Conservation (phyloP, 2,329 filamentous ascomycete species). For the Corynespora cassiicola region DNA sequence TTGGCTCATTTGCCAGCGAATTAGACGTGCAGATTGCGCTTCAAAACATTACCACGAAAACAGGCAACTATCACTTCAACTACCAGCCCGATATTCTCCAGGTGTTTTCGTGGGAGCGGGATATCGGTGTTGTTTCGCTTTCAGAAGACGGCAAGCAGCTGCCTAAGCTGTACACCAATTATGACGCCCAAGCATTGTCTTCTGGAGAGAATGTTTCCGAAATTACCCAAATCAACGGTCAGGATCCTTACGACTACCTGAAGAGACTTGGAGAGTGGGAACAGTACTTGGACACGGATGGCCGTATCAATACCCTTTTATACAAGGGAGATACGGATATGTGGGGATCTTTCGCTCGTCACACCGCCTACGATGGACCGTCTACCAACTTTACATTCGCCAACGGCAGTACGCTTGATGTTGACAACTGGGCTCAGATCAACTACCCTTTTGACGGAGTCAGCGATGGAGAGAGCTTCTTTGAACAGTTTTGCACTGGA, state of each 20-base stretch:
- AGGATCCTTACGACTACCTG: constrained; percentile 30
- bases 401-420: constrained; percentile 29
- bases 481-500: constrained; percentile 39
- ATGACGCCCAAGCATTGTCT: constrained; percentile 24
- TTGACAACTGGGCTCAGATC: constrained; percentile 25
- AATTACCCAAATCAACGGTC: constrained; percentile 31
- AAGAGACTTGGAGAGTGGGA: constrained; percentile 18
- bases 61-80: constrained; percentile 35
- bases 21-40: constrained; percentile 46
- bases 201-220: constrained; percentile 30
- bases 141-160: constrained; percentile 39
- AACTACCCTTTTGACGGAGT: constrained; percentile 30
- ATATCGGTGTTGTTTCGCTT: constrained; percentile 29
- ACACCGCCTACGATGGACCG: constrained; percentile 26
- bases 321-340: constrained; percentile 28
- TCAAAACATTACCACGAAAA: constrained; percentile 27
- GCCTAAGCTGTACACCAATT: constrained; percentile 39
- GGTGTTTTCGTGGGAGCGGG: constrained; percentile 25
- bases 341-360: constrained; percentile 20
- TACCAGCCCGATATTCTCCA: constrained; percentile 34
- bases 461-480: constrained; percentile 45
- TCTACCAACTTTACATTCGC: constrained; percentile 36
- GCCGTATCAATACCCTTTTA: constrained; percentile 27
- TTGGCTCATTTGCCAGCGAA: constrained; percentile 39
- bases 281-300: constrained; percentile 30